Conservation (phyloP, 192 early-diverging fungal species). For the Jimgerdemannia flammicorona region DNA sequence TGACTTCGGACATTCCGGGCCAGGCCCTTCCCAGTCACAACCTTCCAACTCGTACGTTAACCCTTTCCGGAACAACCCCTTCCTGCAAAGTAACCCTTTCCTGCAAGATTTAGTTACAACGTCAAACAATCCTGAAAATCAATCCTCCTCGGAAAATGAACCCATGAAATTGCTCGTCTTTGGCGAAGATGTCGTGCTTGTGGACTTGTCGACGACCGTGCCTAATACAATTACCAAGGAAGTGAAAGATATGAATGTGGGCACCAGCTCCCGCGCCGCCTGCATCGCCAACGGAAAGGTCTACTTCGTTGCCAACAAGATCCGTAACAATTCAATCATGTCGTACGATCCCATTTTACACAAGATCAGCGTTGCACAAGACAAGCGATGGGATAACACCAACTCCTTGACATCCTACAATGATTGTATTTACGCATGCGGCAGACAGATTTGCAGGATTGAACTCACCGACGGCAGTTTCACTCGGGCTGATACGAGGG, state of each 20-base stretch:
- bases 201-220: background rate
- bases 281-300: background rate
- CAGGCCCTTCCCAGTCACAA: too few relatives aligned
- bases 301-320: background rate
- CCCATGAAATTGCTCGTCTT: background rate
- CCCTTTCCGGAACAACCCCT: too few relatives aligned
- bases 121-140: background rate
- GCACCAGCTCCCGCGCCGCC: background rate
- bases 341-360: background rate
- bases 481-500: background rate
- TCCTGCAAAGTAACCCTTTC: too few relatives aligned
- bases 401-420: background rate
- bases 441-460: background rate
- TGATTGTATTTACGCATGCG: background rate
- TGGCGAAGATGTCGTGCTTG: background rate
- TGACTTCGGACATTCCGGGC: too few relatives aligned
- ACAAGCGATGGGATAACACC: background rate
- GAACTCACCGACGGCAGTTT: background rate
- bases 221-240: background rate
- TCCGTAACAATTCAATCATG: background rate
- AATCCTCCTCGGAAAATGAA: background rate
- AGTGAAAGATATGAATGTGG: background rate
- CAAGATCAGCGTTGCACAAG: background rate
- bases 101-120: too few relatives aligned
- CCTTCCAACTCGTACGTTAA: too few relatives aligned